Evolutionary conservation across 2,329 filamentous ascomycete species (phyloP), one percentile per base, ranked within the genome.

Genomic region (Trichophyton verrucosum): DNA sequence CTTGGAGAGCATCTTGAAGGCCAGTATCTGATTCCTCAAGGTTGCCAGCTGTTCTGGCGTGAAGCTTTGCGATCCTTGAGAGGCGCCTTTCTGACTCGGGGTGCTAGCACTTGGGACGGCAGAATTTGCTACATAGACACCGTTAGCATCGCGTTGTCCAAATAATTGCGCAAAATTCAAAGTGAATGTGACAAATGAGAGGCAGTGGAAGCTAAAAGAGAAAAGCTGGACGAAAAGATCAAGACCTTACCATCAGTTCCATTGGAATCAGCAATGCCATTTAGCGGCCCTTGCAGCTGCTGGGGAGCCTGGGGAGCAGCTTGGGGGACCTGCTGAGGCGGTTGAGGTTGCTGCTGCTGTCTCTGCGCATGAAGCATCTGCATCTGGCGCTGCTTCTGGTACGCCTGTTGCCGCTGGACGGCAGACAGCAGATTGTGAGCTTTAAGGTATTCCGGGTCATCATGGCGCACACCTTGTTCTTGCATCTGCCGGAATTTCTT

Each of bases 401-500:
- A 83, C 40, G 81, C 78, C 68, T 83, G 77, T 65, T 82, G 77
- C 63, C 81, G 80, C 66, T 89, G 87, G 60, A 96, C 82, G 66
- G 81, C 84, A 42, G 82, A 74, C 64, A 96, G 81, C 63, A 95
- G 85, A 64, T 87, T 84, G 60, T 89, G 86, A 36, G 86, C 83
- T 75, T 94, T 95, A 69, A 92, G 81, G 69, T 87, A 91, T 72
- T 97, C 91, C 53, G 92, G 92, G 69, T 97, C 91, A 61, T 82
- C 87, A 61, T 85, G 81, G 46, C 89, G 84, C 24, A 95, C 86
- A 66, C 91, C 91, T 68, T 86, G 82, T 61, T 88, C 83, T 75
- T 92, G 94, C 88, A 97, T 91, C 73, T 89, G 84, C 70, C 88
- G 87, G 66, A 88, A 94, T 81, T 89, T 91, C 91, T 96, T 69